phyloP scores from a whole-genome alignment of 176 grass and related monocot species.

The Ensete ventricosum region DNA sequence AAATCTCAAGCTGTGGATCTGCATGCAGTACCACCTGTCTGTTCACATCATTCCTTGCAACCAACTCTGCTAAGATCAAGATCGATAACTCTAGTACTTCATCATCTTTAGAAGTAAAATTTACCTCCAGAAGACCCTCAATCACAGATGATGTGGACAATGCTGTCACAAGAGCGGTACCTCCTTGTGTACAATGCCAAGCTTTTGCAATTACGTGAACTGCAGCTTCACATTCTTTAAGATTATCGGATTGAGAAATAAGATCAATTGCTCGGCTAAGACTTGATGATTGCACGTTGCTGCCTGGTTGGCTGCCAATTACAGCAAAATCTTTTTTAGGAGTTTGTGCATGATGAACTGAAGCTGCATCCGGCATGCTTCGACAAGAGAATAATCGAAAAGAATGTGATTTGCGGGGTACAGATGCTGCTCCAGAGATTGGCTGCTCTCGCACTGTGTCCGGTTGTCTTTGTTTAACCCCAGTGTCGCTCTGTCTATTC shows the following conservation, averaged over 20 bases:
- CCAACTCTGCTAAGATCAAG: constrained; percentile 63
- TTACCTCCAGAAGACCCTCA: constrained; percentile 87
- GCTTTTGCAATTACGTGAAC: constrained; percentile 62
- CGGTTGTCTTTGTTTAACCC: constrained; percentile 40
- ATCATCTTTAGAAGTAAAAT: constrained; percentile 92
- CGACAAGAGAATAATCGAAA: constrained; percentile 71
- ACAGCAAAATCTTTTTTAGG: constrained; percentile 43
- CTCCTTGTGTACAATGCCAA: constrained; percentile 39
- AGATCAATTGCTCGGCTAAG: constrained; percentile 59
- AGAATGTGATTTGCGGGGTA: constrained; percentile 59
- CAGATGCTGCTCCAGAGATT: constrained; percentile 23
- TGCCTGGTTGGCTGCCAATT: constrained; percentile 39
- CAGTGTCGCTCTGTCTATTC: constrained; percentile 96
- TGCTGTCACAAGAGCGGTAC: constrained; percentile 35
- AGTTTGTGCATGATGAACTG: constrained; percentile 49
- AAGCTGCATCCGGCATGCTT: constrained; percentile 53
- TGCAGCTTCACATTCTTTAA: constrained; percentile 57
- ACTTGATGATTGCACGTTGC: constrained; percentile 28
- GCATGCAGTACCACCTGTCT: constrained; percentile 84
- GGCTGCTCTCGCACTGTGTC: constrained; percentile 26
- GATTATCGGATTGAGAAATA: constrained; percentile 65
- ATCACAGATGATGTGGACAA: constrained; percentile 67
- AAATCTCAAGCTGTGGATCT: constrained; percentile 93
- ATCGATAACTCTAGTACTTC: constrained; percentile 69
- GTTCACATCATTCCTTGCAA: constrained; percentile 52